Base-by-base conservation (phyloP, 176 grass and related monocot species). In the Otatea glauca region DNA sequence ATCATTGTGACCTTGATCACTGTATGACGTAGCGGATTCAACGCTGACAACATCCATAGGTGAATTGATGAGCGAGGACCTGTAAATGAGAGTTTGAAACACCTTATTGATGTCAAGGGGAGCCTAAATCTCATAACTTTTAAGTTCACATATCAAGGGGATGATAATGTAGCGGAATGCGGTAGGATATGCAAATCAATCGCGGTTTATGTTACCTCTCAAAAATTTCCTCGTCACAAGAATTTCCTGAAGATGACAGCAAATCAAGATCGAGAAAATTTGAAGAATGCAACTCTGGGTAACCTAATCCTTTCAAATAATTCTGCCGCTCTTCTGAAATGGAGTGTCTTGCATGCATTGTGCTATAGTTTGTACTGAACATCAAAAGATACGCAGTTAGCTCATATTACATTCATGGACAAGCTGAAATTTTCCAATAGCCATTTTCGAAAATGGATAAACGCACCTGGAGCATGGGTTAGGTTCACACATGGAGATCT, bases 181-280 rank as follows among this genome's bases (percentile, higher is more conserved):
- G 2, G n/a, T 3, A 48, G 20, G 39, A 65, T 32, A 24, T 66
- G 11, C 2, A 77, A 70, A 84, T 47, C 68, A 84, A 20, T 27
- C 21, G 7, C 53, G 68, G 5, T 38, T 68, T 23, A 89, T 58
- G 43, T 73, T 84, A 97, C 94, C 97, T 96, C 70, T 96, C 97
- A 47, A 43, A 92, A 68, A 70, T 27, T 66, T 99, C 96, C 54
- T 95, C 96, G 3, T 99, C 93, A 17, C 92, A 91, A 39, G 93
- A 96, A 88, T 96, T 96, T 61, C 88, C 97, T 39, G 91, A 96
- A 73, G 93, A 94, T 27, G 97, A 99, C 17, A 99, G 79, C 78
- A 91, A 88, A 81, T 99, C 97, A 76, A 94, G 84, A 59, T 94
- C 91, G 24, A 99, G 87, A 72, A 99, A 99, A 89, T 99, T 99